Base-by-base conservation (phyloP, 345 rosid genomes). In the Populus tremula region DNA sequence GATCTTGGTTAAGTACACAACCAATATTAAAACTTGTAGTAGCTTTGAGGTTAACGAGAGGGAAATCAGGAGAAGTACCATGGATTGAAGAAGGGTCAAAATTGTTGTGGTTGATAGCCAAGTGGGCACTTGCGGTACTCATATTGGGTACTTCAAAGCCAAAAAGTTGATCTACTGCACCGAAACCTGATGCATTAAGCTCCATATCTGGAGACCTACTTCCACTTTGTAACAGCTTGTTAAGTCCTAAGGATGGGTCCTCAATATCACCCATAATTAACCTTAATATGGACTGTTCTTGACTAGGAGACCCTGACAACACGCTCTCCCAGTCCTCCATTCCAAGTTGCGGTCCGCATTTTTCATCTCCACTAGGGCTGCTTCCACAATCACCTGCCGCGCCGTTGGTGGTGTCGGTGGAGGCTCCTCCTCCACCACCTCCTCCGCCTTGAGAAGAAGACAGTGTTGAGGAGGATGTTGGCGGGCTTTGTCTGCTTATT, bases 261-360 rank as follows among this genome's bases (percentile, higher is more conserved):
- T 88, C 93, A 21, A 85, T 73, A 68, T 92, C 94, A 43, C 91
- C 93, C 97, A 92, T 89, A 69, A 92, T 88, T 77, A 90, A 86
- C 84, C 84, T 85, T 80, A 92, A 82, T 78, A 92, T 89, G 76
- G 91, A 88, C 65, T 84, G 90, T 17, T 91, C 93, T 35, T 90
- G 90, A 80, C 87, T 88, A 63, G 95, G 90, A 14, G 88, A 86
- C 69, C 86, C 85, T 23, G 90, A 84, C 61, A 89, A 80, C n/a
- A 80, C 89, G 38, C 85, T 80, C 73, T 90, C 94, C 97, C 97
- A 92, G 59, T 90, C 91, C 61, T 85, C 91, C 89, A 90, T 81
- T 1, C 76, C 89, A 49, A 85, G 67, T 67, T 77, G 78, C 35
- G 29, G 75, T 35, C 85, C 90, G 77, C 91, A 92, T 88, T 89